Evolutionary conservation across 73 alveolate species (phyloP).

Genomic region (Paramecium caudatum): DNA sequence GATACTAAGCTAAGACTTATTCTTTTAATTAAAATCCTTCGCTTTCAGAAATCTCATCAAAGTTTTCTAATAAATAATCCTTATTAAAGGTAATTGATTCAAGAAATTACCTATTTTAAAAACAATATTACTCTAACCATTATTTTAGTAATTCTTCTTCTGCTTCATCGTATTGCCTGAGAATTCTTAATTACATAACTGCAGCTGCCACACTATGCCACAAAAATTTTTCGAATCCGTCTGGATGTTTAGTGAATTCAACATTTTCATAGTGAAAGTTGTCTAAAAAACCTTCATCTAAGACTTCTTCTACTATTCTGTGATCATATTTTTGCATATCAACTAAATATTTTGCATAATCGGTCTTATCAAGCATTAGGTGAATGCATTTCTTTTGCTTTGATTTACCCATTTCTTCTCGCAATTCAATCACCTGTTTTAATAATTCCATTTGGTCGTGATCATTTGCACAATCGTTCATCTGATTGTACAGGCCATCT

Average conservation of each 20-base stretch:
- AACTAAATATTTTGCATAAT: constrained; percentile 1
- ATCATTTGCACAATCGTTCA: constrained; percentile 13
- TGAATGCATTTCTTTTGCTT: not conserved
- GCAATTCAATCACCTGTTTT: not conserved
- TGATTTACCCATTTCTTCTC: constrained; percentile 47
- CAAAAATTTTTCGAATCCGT: not conserved
- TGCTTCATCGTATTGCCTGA: constrained; percentile 3
- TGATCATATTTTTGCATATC: not conserved
- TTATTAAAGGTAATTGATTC: not conserved
- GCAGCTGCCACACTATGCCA: constrained; percentile 11
- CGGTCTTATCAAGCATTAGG: not conserved
- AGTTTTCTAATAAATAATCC: not conserved
- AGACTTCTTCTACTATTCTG: not conserved
- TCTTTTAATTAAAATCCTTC: constrained; percentile 13
- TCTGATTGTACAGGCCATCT: not conserved
- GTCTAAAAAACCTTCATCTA: not conserved
- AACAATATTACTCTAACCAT: constrained; percentile 33
- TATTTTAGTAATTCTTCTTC: not conserved
- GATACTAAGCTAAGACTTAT: not conserved
- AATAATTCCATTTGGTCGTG: not conserved
- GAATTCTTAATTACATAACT: not conserved
- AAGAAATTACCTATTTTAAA: not conserved
- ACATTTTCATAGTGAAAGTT: not conserved
- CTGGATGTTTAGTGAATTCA: constrained; percentile 28
- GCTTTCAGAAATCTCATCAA: not conserved